Evolutionary conservation across 371 early-diverging fungal genomes (phyloP).

Genomic region (Parasitella parasitica): DNA sequence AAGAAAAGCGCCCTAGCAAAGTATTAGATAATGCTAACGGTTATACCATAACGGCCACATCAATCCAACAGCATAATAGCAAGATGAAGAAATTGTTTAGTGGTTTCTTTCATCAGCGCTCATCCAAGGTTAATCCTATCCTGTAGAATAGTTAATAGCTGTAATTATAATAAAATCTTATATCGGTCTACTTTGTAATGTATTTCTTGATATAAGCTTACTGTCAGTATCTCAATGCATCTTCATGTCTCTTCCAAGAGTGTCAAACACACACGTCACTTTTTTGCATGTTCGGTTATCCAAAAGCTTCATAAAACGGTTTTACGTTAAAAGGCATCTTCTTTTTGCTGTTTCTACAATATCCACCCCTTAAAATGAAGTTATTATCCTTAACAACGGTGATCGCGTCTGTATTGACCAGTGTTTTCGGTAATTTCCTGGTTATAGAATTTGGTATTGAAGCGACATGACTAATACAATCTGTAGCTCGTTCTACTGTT

Average conservation of each 20-base stretch:
- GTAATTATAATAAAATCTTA: constrained; percentile 2
- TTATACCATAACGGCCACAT: background rate
- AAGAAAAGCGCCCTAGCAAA: background rate
- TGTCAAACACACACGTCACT: background rate
- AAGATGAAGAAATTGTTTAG: constrained; percentile 5
- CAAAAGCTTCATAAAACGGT: background rate
- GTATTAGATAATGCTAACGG: background rate
- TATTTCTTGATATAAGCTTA: background rate
- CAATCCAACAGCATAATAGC: background rate
- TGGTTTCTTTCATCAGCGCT: constrained; percentile 1
- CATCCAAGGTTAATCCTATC: background rate
- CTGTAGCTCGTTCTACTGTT: constrained; percentile 32
- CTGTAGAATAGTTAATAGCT: background rate
- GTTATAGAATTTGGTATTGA: background rate
- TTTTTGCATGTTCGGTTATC: background rate
- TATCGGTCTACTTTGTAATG: background rate
- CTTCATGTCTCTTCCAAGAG: background rate
- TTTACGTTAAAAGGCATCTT: background rate
- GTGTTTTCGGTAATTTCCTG: constrained; percentile 14
- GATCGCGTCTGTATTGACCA: constrained; percentile 22
- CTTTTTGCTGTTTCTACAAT: background rate
- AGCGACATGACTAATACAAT: too few relatives aligned
- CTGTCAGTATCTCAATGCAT: background rate
- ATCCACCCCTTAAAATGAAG: constrained; percentile 18
- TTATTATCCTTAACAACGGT: constrained; percentile 22